Conservation (phyloP, 768 basidiomycete species). For the Pisolithus tinctorius region DNA sequence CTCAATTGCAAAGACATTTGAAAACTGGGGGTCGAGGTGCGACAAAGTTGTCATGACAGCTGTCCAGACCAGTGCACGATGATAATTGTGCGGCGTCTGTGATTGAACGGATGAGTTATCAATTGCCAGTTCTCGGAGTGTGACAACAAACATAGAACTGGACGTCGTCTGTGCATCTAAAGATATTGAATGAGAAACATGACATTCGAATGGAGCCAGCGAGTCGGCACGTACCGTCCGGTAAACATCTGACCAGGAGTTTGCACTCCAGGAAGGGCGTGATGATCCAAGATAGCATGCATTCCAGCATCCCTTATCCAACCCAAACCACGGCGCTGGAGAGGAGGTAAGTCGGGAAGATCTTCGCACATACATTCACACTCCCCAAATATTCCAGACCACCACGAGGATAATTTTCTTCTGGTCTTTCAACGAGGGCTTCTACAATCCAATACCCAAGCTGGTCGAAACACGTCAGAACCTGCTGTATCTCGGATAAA, state of each 20-base stretch:
- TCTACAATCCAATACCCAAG: constrained; percentile 83
- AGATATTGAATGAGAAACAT: constrained; percentile 1
- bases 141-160: constrained; percentile 59
- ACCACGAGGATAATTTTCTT: constrained; percentile 63
- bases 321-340: constrained; percentile 54
- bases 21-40: constrained; percentile 63
- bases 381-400: constrained; percentile 60
- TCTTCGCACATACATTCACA: background rate
- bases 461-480: constrained; percentile 27
- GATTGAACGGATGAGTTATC: constrained; percentile 2
- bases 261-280: constrained; percentile 67
- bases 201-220: background rate
- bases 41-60: constrained; percentile 70
- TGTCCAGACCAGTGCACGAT: constrained; percentile 75
- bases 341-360: background rate
- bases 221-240: constrained; percentile 42
- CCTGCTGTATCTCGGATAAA: background rate
- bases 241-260: constrained; percentile 57
- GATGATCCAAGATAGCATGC: constrained; percentile 59
- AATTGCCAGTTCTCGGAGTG: background rate
- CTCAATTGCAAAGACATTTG: constrained; percentile 60
- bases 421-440: constrained; percentile 51
- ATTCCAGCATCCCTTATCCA: constrained; percentile 61
- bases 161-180: constrained; percentile 59
- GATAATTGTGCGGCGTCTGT: constrained; percentile 66